Conservation (phyloP, 83 land plant species). For the Diphasiastrum complanatum region DNA sequence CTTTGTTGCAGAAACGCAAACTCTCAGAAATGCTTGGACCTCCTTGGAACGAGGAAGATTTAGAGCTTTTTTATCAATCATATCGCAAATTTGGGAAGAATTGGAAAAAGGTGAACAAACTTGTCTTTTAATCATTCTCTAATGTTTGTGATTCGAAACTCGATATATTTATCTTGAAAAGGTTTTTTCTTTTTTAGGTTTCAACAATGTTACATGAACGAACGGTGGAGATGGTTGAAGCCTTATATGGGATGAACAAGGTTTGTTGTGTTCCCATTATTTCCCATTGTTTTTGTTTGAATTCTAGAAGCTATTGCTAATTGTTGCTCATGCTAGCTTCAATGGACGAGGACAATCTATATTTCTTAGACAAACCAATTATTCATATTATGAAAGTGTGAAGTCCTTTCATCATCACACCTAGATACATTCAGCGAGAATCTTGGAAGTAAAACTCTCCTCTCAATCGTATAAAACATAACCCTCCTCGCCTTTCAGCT, state of each 20-base stretch:
- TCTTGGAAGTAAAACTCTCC: no score
- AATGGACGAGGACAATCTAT: no score
- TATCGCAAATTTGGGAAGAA: slow-evolving; percentile 81
- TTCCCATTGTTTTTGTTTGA: background rate
- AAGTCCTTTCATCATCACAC: no score
- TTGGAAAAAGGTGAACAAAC: slow-evolving; percentile 72
- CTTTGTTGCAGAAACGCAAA: slow-evolving; percentile 56
- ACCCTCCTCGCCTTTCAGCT: no score
- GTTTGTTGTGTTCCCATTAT: slow-evolving; percentile 21
- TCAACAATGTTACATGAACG: slow-evolving; percentile 52
- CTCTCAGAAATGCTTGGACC: slow-evolving; percentile 74
- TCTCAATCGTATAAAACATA: no score
- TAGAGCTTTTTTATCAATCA: slow-evolving; percentile 72
- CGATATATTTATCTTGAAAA: background rate
- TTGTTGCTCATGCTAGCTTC: no score
- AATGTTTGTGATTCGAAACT: background rate
- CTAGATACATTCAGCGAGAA: no score
- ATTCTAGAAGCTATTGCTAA: no score
- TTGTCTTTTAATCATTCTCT: background rate
- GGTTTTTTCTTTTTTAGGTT: slow-evolving; percentile 42
- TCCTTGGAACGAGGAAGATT: slow-evolving; percentile 86
- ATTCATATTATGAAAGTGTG: no score
- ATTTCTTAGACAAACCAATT: no score
- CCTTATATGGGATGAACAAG: slow-evolving; percentile 71
- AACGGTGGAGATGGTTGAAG: slow-evolving; percentile 80